These are phyloP conservation scores for Xanthoparmelia taractica DNA, from an alignment of 495 filamentous ascomycete species.

Conservation along the genomic window DNA sequence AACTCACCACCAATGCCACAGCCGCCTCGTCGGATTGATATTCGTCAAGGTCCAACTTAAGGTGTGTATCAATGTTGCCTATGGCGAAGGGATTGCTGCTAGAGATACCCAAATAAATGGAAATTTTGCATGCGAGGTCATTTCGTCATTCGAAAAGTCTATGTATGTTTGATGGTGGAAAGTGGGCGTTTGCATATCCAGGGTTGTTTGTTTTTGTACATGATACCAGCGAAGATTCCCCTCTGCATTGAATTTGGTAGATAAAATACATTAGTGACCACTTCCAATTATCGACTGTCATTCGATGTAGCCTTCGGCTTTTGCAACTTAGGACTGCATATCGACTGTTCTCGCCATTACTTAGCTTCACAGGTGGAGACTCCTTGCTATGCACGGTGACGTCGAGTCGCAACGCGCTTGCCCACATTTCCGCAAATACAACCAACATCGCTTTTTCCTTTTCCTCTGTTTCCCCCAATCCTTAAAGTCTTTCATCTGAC, in stretches of 20 bases:
- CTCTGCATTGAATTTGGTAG: conserved; percentile 6
- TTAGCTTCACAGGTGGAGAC: too few species aligned
- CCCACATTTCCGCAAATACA: background rate
- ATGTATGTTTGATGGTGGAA: background rate
- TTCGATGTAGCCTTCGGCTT: too few species aligned
- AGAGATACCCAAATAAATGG: background rate
- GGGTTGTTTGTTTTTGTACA: background rate
- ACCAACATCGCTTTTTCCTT: background rate
- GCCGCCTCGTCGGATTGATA: background rate
- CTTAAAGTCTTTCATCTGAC: too few species aligned
- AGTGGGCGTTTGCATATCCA: background rate
- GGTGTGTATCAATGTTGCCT: background rate
- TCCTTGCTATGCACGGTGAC: background rate
- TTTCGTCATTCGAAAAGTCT: background rate
- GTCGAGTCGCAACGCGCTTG: background rate
- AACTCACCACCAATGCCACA: conserved; percentile 39
- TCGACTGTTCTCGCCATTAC: background rate
- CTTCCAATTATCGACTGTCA: background rate
- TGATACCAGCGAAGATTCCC: background rate
- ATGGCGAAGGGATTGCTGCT: background rate
- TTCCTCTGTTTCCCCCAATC: background rate
- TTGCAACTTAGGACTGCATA: background rate
- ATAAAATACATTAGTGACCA: background rate
- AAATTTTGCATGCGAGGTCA: background rate
- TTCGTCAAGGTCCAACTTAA: background rate